These are phyloP conservation scores for Guadua angustifolia DNA, from an alignment of 176 grass and related monocot species.

Conservation along the genomic window DNA sequence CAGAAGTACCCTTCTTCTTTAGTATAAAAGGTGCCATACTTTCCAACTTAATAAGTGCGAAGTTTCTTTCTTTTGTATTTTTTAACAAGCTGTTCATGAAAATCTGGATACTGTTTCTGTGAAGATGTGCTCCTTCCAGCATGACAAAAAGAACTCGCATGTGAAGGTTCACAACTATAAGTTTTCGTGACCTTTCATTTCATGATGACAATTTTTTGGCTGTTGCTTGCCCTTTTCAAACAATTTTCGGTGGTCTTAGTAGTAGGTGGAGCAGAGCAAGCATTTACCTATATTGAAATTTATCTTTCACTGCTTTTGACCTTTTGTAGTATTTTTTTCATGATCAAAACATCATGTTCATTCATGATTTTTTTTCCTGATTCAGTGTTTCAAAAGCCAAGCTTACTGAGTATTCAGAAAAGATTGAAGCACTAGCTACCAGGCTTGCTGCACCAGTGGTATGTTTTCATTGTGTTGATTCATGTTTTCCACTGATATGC, in stretches of 20 bases:
- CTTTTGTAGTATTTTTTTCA: background rate
- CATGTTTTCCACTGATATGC: conserved; percentile 9
- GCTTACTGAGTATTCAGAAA: conserved; percentile 85
- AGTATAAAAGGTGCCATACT: background rate
- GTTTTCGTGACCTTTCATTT: conserved; percentile 6
- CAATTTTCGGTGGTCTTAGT: background rate
- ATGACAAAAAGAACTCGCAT: background rate
- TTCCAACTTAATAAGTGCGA: background rate
- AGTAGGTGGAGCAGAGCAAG: background rate
- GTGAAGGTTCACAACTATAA: background rate
- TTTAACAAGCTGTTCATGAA: conserved; percentile 11
- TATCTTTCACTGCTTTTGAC: background rate
- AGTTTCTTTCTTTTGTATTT: conserved; percentile 22
- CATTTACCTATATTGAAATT: background rate
- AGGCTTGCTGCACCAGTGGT: conserved; percentile 57
- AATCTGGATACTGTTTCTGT: conserved; percentile 15
- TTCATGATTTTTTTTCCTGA: conserved; percentile 19
- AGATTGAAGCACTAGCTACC: conserved; percentile 84
- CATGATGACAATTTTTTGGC: background rate
- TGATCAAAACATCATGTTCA: conserved; percentile 24
- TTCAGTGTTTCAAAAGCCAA: conserved; percentile 85
- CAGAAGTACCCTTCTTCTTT: background rate
- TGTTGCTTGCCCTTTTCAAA: conserved; percentile 31
- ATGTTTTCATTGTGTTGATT: conserved; percentile 11
- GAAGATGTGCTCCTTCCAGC: background rate